Base-by-base conservation (phyloP, 495 filamentous ascomycete genomes). In the Tricharina praecox region DNA sequence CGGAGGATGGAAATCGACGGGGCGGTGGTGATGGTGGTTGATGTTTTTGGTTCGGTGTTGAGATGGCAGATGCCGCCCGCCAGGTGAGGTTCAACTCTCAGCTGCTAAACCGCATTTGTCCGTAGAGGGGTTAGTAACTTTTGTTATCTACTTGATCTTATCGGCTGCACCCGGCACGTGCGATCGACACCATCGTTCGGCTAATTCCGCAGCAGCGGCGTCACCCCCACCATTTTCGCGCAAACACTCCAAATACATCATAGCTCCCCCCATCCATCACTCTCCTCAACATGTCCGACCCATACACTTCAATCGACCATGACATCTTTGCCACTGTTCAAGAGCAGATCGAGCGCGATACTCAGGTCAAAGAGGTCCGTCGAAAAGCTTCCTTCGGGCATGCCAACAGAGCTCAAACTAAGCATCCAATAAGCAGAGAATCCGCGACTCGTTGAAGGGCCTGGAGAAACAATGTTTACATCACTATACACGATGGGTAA, bases 271-370 rank as follows among this genome's bases (percentile, higher is more conserved):
- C n/a, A n/a, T n/a, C n/a, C n/a, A n/a, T n/a, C n/a, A n/a, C n/a
- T n/a, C n/a, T n/a, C n/a, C n/a, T n/a, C n/a, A n/a, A n/a, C n/a
- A n/a, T n/a, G n/a, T n/a, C n/a, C n/a, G n/a, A n/a, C 28, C 34
- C 34, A 9, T 46, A 51, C 21, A 39, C 49, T 7, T 2, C n/a
- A 1, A 51, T 94, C 39, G 78, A 92, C 64, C 78, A 81, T 37
- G 71, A 67, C 23, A 86, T 96, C 56, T 95, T 96, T 63, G 78
- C 85, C 51, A 70, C 79, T 57, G 78, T 97, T 47, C 88, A 94
- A 63, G 66, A 74, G 36, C 86, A 85, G 59, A 82, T 94, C 54
- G 92, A 97, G 57, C 79, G 88, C 59, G 90, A 97, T 64, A 68
- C 72, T 15, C 67, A 69, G 34, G 72, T 90, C 39, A 77, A 82